phyloP scores from a whole-genome alignment of 2,329 filamentous ascomycete species.

The Aspergillus quadricinctus region DNA sequence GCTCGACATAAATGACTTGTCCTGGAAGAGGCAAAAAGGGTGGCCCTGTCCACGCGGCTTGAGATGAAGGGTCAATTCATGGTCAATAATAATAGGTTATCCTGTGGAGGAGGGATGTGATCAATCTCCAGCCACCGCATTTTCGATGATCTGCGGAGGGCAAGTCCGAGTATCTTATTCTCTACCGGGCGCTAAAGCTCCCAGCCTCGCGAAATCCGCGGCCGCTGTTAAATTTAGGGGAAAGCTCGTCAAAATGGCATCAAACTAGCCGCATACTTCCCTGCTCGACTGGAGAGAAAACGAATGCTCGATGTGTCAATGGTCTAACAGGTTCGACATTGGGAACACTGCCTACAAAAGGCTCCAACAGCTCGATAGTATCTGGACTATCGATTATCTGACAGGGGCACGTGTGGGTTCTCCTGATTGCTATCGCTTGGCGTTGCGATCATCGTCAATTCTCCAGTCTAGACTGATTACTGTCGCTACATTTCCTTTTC shows the following conservation, averaged over 20 bases:
- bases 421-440: constrained; percentile 14
- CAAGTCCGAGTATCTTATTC: constrained; percentile 2
- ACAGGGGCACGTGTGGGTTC: constrained; percentile 16
- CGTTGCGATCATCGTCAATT: constrained; percentile 10
- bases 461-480: not conserved
- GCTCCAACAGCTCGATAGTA: not conserved
- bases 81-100: not conserved
- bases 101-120: constrained; percentile 7
- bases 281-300: not conserved
- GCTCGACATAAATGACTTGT: not conserved
- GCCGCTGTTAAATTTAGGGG: not conserved
- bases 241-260: not conserved
- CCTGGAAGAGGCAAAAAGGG: not conserved
- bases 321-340: not conserved
- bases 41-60: not conserved
- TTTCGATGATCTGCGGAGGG: constrained; percentile 16
- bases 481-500: not conserved
- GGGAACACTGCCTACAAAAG: not conserved
- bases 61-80: not conserved
- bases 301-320: not conserved
- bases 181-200: not conserved
- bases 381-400: not conserved
- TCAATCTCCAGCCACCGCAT: constrained; percentile 31
- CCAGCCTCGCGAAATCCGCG: not conserved
- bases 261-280: not conserved